Percentiles rank a stretch among this genome's conserved stretches.
phyloP scores from a whole-genome alignment of 257 asterid species.

The Coffea eugenioides region DNA sequence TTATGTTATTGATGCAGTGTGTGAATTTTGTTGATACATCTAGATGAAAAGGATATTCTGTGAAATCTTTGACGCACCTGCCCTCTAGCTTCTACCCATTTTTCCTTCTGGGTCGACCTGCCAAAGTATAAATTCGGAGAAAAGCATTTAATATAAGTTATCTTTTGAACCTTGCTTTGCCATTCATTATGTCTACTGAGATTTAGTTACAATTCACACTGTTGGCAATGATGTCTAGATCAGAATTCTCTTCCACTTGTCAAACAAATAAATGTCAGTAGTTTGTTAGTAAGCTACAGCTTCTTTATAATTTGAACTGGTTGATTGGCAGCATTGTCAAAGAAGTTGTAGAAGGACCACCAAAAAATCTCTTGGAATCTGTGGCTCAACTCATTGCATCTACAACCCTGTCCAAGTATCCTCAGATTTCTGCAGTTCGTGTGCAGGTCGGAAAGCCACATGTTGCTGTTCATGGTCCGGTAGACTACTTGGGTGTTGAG shows the following conservation, averaged over 20 bases:
- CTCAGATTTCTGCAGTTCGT: slow-evolving; percentile 61
- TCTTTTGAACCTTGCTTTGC: not conserved
- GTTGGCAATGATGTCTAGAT: not conserved
- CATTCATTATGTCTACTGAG: not conserved
- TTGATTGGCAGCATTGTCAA: slow-evolving; percentile 54
- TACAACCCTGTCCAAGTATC: slow-evolving; percentile 43
- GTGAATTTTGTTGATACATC: not conserved
- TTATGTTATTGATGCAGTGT: not conserved
- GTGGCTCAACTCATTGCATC: slow-evolving; percentile 74
- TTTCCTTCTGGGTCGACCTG: not conserved
- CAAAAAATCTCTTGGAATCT: slow-evolving; percentile 75
- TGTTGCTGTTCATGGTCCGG: slow-evolving; percentile 70
- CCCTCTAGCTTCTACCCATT: not conserved
- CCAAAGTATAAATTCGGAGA: not conserved
- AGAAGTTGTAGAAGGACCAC: slow-evolving; percentile 70
- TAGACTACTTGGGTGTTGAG: slow-evolving; percentile 89
- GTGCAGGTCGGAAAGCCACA: slow-evolving; percentile 89
- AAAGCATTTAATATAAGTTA: not conserved
- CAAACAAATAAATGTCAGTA: too few relatives aligned
- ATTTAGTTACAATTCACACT: not conserved
- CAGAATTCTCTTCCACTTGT: not conserved
- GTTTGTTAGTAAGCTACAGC: not conserved
- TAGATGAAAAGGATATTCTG: not conserved
- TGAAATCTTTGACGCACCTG: not conserved
- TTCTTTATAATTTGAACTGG: not conserved